Evolutionary conservation across 257 asterid genomes (phyloP).

Genomic region (Lithospermum erythrorhizon): DNA sequence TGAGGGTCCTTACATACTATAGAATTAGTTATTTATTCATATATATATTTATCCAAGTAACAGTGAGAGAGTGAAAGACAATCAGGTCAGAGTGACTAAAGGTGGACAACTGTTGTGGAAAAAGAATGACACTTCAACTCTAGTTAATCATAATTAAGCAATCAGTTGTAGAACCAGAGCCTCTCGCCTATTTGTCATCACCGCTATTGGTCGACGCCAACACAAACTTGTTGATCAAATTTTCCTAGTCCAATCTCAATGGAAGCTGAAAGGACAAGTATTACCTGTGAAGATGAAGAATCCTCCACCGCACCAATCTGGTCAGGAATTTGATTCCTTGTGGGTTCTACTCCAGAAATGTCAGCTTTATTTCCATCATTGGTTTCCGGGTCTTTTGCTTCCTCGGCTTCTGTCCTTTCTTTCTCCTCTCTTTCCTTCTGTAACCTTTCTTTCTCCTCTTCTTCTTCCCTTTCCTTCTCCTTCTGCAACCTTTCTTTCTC

Average conservation of each 20-base stretch:
- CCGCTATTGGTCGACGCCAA: too few species aligned
- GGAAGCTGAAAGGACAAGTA: background rate
- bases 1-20: too few species aligned
- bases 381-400: conserved; percentile 18
- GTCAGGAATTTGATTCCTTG: conserved; percentile 30
- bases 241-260: background rate
- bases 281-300: conserved; percentile 38
- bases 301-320: conserved; percentile 32
- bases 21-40: too few species aligned
- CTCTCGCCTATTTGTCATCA: too few species aligned
- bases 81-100: too few species aligned
- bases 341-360: conserved; percentile 25
- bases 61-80: too few species aligned
- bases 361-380: conserved; percentile 27
- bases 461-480: conserved; percentile 53
- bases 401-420: conserved; percentile 44
- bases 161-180: too few species aligned
- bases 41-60: too few species aligned
- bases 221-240: background rate
- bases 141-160: too few species aligned
- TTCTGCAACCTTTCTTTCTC: conserved; percentile 71
- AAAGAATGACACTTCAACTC: too few species aligned
- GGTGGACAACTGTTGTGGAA: too few species aligned
- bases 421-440: conserved; percentile 77
- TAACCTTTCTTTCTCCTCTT: conserved; percentile 78